These are phyloP conservation scores for Hepatocystis sp. DNA, from an alignment of 169 alveolate species.

Conservation along the genomic window DNA sequence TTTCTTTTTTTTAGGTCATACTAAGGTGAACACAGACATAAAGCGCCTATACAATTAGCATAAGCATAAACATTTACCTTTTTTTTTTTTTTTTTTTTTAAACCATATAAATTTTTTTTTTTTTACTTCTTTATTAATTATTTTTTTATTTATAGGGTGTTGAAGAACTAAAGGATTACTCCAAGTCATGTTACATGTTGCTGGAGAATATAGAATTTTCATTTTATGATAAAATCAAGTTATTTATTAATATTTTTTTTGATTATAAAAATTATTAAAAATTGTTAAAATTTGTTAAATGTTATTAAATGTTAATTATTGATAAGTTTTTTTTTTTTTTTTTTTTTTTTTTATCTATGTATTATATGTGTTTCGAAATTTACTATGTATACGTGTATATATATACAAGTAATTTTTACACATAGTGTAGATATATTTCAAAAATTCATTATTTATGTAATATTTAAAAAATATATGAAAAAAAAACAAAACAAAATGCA, in stretches of 20 bases:
- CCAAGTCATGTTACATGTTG: constrained; percentile 28
- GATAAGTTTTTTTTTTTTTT: too few species aligned
- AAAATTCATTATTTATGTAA: too few species aligned
- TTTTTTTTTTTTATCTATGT: too few species aligned
- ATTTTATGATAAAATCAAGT: constrained; percentile 41
- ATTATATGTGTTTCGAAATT: too few species aligned
- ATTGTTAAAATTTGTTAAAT: too few species aligned
- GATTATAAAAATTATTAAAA: too few species aligned
- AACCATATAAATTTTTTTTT: not conserved
- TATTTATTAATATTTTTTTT: constrained; percentile 10
- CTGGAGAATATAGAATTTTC: constrained; percentile 30
- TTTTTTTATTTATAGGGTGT: constrained; percentile 5
- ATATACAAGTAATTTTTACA: too few species aligned
- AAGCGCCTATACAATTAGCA: too few species aligned
- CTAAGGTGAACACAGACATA: not conserved
- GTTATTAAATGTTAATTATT: too few species aligned
- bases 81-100: not conserved
- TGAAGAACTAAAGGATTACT: constrained; percentile 6
- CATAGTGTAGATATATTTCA: too few species aligned
- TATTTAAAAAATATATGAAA: too few species aligned
- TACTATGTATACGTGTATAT: too few species aligned
- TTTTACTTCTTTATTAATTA: constrained; percentile 2
- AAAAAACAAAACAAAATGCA: not conserved
- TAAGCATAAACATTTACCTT: not conserved
- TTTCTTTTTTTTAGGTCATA: constrained; percentile 3